Evolutionary conservation across 1,284 basidiomycete species (phyloP).

Genomic region (Marasmius oreades): DNA sequence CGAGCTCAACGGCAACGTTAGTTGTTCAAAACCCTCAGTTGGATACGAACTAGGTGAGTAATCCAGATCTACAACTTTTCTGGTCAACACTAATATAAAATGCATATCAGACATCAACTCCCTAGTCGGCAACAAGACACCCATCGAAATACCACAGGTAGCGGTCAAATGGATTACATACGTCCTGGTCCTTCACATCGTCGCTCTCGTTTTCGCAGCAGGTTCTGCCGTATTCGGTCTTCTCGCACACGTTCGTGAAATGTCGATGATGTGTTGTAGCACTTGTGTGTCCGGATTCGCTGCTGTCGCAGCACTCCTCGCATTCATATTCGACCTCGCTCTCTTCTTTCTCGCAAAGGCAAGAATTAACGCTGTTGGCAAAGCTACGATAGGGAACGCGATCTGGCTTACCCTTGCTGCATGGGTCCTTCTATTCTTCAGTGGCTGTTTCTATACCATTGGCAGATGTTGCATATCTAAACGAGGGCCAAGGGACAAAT

Average conservation of each 20-base stretch:
- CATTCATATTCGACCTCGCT: slow-evolving; percentile 84
- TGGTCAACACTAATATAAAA: slow-evolving; percentile 2
- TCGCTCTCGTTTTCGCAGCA: slow-evolving; percentile 73
- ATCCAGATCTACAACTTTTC: neutral
- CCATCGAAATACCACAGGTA: slow-evolving; percentile 70
- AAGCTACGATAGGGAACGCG: slow-evolving; percentile 72
- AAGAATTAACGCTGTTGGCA: slow-evolving; percentile 72
- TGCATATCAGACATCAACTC: slow-evolving; percentile 65
- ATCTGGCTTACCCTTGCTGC: slow-evolving; percentile 86
- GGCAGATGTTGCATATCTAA: slow-evolving; percentile 74
- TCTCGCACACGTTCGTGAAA: slow-evolving; percentile 80
- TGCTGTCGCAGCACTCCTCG: slow-evolving; percentile 68
- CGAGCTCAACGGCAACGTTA: slow-evolving; percentile 30
- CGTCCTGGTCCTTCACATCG: slow-evolving; percentile 82
- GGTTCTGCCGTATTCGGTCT: slow-evolving; percentile 74
- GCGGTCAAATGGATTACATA: slow-evolving; percentile 90
- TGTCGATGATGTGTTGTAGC: slow-evolving; percentile 83
- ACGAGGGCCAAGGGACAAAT: slow-evolving; percentile 44
- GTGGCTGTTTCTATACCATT: slow-evolving; percentile 79
- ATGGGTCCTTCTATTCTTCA: slow-evolving; percentile 80
- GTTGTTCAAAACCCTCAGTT: slow-evolving; percentile 72
- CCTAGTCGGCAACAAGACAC: slow-evolving; percentile 64
- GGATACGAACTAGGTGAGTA: slow-evolving; percentile 81
- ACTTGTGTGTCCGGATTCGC: slow-evolving; percentile 79
- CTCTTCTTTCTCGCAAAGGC: slow-evolving; percentile 83